These are phyloP conservation scores for Atkinsonella hypoxylon DNA, from an alignment of 2,329 filamentous ascomycete species.

Conservation along the genomic window DNA sequence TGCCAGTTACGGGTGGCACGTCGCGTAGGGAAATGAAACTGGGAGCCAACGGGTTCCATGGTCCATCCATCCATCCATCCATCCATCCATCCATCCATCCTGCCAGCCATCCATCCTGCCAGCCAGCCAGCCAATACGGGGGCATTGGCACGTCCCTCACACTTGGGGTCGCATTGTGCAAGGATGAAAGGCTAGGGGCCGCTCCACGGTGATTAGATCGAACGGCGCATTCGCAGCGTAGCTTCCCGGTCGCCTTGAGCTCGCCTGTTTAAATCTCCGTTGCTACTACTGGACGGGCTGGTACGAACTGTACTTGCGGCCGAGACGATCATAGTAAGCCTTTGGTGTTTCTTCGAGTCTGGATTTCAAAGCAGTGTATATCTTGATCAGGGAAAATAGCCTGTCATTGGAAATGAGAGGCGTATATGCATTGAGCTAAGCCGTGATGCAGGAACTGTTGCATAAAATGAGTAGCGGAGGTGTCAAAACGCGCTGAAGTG, in stretches of 20 bases:
- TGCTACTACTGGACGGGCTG: neutral
- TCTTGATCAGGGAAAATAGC: neutral
- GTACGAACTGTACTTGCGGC: too few species aligned
- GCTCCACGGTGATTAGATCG: neutral
- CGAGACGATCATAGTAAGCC: too few species aligned
- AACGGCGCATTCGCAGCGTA: neutral
- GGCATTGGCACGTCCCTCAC: neutral
- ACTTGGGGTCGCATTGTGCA: neutral
- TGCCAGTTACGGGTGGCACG: neutral
- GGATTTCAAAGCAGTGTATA: neutral
- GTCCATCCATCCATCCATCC: neutral
- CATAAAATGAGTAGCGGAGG: constrained; percentile 5
- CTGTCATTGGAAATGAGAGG: neutral
- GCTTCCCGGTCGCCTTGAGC: neutral
- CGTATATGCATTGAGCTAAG: neutral
- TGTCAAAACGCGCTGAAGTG: constrained; percentile 2
- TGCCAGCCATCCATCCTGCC: neutral
- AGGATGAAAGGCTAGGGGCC: neutral
- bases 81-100: neutral
- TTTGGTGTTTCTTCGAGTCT: neutral
- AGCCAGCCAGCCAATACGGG: neutral
- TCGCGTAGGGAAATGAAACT: neutral
- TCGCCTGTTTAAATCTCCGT: neutral
- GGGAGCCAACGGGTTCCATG: neutral
- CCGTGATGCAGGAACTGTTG: constrained; percentile 3